Evolutionary conservation across 176 grass and related monocot species (phyloP), one percentile per base, ranked within the genome.

Genomic region (Zoysia japonica): DNA sequence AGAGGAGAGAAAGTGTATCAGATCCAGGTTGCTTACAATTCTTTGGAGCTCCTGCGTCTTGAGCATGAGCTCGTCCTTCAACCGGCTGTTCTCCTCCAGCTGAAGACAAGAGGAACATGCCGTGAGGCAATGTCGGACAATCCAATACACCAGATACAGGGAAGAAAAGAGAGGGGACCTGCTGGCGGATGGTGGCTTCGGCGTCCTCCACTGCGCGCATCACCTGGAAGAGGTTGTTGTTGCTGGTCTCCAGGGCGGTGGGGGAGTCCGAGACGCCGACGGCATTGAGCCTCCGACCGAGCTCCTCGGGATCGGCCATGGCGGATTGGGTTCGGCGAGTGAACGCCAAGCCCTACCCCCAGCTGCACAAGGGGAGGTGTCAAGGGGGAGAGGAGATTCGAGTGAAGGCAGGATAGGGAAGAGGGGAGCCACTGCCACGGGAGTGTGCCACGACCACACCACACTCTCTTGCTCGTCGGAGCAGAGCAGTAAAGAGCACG

Each of bases 191-290:
- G n/a, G 92, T 94, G 71, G 72, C 79, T 84, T 98, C 95, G 9
- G 95, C 95, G 47, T 90, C 92, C 78, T 98, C 90, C 40, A 94
- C 90, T 11, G 96, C 96, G 72, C 78, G 93, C 80, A 98, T 91
- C 9, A 94, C 90, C 72, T 98, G 96, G 84, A 91, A 82, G 49
- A 98, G 77, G 82, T 88, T 83, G 81, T 19, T 90, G 71, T 57
- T 86, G 66, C 67, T 77, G 75, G n/a, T 68, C 77, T 63, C 86
- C 7, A 77, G 83, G 59, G 51, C 84, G 78, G 78, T 56, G 51
- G 28, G 63, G 14, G 87, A 43, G 51, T 82, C 80, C 50, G 83
- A 80, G 42, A 83, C 84, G 70, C 55, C 74, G 15, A 67, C 85
- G 52, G 51, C 60, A 52, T 84, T 47, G 52, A 81, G 71, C 82